A percentile compares a stretch with the other conserved stretches of the same genome.
Conservation (phyloP, 805 yeast genomes). For the Wickerhamomyces xylosicus region DNA sequence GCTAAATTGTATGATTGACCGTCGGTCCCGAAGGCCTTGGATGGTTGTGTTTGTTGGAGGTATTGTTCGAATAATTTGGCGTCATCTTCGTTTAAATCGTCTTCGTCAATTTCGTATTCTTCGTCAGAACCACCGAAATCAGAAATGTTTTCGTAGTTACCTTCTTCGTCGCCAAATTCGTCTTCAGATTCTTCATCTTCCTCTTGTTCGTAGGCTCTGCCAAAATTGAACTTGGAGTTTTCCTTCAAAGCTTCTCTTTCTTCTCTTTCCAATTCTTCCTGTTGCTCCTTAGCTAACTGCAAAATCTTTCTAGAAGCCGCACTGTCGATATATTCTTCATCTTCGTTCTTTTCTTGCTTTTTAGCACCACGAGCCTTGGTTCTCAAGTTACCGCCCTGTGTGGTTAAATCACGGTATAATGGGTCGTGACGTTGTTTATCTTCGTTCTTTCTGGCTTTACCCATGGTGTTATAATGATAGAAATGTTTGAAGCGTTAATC, state of each 20-base stretch:
- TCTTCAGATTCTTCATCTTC: conserved; percentile 39
- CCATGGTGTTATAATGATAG: conserved; percentile 34
- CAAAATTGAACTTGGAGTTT: conserved; percentile 19
- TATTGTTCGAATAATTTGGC: conserved; percentile 77
- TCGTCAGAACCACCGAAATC: conserved; percentile 40
- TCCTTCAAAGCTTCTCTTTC: conserved; percentile 27
- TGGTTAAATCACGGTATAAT: conserved; percentile 64
- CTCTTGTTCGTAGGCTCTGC: conserved; percentile 34
- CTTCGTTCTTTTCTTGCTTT: conserved; percentile 31
- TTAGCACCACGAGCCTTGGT: conserved; percentile 25
- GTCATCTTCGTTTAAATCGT: conserved; percentile 68
- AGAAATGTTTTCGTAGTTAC: conserved; percentile 27
- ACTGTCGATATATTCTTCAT: conserved; percentile 68
- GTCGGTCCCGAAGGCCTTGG: conserved; percentile 23
- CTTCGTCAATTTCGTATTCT: conserved; percentile 51
- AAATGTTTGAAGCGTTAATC: not conserved
- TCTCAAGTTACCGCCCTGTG: conserved; percentile 64
- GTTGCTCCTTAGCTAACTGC: conserved; percentile 86
- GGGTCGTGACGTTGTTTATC: conserved; percentile 73
- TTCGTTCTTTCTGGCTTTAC: conserved; percentile 45
- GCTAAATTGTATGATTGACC: conserved; percentile 58
- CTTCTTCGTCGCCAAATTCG: conserved; percentile 25
- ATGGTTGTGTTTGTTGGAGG: conserved; percentile 32
- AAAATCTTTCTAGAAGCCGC: conserved; percentile 74
- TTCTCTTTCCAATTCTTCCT: conserved; percentile 76